Evolutionary conservation across 768 basidiomycete species (phyloP).

Genomic region (Lepiota venenata): DNA sequence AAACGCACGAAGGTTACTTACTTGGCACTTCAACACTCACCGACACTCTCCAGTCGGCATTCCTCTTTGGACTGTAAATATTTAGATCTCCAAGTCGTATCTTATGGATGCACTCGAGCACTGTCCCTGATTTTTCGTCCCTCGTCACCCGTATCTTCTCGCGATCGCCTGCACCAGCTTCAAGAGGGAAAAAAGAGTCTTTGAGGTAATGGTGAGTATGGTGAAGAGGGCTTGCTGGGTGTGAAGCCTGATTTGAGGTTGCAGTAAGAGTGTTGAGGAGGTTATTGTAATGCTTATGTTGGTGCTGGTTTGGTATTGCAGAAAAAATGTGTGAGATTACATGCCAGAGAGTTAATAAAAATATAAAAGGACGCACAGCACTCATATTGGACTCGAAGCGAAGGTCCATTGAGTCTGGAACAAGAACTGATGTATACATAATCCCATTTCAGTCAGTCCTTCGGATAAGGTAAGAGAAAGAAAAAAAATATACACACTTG

Average conservation of each 20-base stretch:
- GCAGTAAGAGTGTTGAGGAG: slow-evolving; percentile 82
- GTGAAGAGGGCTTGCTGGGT: slow-evolving; percentile 55
- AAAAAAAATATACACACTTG: slow-evolving; percentile 54
- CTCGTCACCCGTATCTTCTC: slow-evolving; percentile 82
- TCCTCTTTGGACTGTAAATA: slow-evolving; percentile 75
- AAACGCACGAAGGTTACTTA: slow-evolving; percentile 32
- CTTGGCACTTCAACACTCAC: slow-evolving; percentile 90
- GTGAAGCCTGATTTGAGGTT: slow-evolving; percentile 46
- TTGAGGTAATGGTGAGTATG: slow-evolving; percentile 77
- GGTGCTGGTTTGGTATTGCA: slow-evolving; percentile 44
- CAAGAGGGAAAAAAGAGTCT: slow-evolving; percentile 72
- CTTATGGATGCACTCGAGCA: slow-evolving; percentile 74
- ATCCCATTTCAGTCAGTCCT: not conserved
- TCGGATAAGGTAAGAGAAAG: not conserved
- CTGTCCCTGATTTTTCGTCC: slow-evolving; percentile 65
- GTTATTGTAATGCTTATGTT: slow-evolving; percentile 85
- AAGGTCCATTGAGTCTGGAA: slow-evolving; percentile 55
- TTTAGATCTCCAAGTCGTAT: slow-evolving; percentile 85
- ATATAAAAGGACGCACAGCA: slow-evolving; percentile 45
- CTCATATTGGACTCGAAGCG: slow-evolving; percentile 96
- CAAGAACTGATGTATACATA: slow-evolving; percentile 58
- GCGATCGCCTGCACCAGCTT: slow-evolving; percentile 26
- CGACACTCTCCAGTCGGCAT: slow-evolving; percentile 90
- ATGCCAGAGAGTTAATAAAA: not conserved
- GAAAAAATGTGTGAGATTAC: slow-evolving; percentile 11